Base-by-base conservation (phyloP, 2,329 filamentous ascomycete species). In the Huntiella savannae region DNA sequence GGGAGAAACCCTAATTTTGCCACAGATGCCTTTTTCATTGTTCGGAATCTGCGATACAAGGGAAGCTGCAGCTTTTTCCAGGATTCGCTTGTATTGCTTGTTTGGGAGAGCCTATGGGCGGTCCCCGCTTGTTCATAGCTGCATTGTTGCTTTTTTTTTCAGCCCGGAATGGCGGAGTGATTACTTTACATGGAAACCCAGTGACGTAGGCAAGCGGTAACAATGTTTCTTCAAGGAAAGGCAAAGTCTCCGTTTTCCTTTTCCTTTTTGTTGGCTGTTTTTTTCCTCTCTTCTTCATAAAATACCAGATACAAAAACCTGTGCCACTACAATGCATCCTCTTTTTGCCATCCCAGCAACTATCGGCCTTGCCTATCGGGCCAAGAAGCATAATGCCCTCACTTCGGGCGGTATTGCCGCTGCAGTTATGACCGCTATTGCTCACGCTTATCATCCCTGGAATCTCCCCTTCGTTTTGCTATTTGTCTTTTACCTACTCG, bases 371-470 rank as follows among this genome's bases (percentile, higher is more conserved):
- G 65, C 79, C 47, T 73, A 75, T 54, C 72, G 82, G 50, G 79
- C 82, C 33, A 74, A 74, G 62, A 75, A 71, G 40, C 77, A 76
- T 54, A 79, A 82, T 47, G 87, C 80, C 17, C 71, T 98, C 35
- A 96, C 88, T 1, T 74, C 79, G 0, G 63, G 69, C 5, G 88
- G 87, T 50, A 74, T 94, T 54, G 54, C 79, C 34, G 72, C 74
- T 10, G 88, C 88, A 3, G 67, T 69, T 4, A 55, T 80, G 38
- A 93, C 87, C 3, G 87, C 85, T 3, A 60, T 72, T 40, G 74
- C 81, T 8, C 91, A 98, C 60, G 85, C 86, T 12, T 64, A 87
- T n/a, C 87, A 96, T 61, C 88, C 88, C 3, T 95, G 85, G 79
- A 83, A 82, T 50, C 67, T 87, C n/a, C 87, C 85, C n/a, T 92